Base-by-base conservation (phyloP, 108 stramenopile species). In the Cyclostephanos tholiformis region DNA sequence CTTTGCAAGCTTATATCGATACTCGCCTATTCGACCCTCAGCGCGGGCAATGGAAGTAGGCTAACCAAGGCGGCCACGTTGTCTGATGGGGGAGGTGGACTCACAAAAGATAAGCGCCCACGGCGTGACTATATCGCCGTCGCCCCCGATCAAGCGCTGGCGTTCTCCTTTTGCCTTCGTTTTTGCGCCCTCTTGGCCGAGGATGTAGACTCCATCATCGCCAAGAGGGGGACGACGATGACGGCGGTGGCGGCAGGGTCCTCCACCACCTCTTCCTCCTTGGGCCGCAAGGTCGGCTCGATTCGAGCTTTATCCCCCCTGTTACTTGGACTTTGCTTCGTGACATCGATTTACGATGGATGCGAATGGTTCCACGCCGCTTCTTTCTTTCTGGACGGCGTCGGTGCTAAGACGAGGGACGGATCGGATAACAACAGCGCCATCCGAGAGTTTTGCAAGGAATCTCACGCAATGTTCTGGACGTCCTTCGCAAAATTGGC, bases 1-100 rank as follows among this genome's bases (percentile, higher is more conserved):
- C 43, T 95, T 23, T 84, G 82, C 79, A 90, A 90, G 63, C 79
- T 95, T 12, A 74, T 92, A 4, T 61, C 75, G 2, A 91, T 92
- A 35, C 71, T 85, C 49, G 83, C 83, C 10, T 95, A 88, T 75
- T 76, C 86, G 51, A 63, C 67, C 7, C 36, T 79, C 3, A 60
- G 67, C 8, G 76, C 77, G n/a, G 67, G 77, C 29, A 74, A 63
- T 29, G 57, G 29, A 9, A 72, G 72, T 14, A 73, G 77, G 13
- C 60, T 71, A 35, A 60, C 51, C 50, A n/a, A n/a, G n/a, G 52
- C 41, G 13, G 32, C 44, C 16, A 49, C 63, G n/a, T 38, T 41
- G 8, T 46, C 68, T n/a, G n/a, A n/a, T n/a, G 20, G 20, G 13
- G n/a, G 49, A 19, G 41, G 69, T 55, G 35, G 55, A 38, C 2